Evolutionary conservation across 495 filamentous ascomycete species (phyloP), one percentile per base, ranked within the genome.

Genomic region (Penicillium daleae): DNA sequence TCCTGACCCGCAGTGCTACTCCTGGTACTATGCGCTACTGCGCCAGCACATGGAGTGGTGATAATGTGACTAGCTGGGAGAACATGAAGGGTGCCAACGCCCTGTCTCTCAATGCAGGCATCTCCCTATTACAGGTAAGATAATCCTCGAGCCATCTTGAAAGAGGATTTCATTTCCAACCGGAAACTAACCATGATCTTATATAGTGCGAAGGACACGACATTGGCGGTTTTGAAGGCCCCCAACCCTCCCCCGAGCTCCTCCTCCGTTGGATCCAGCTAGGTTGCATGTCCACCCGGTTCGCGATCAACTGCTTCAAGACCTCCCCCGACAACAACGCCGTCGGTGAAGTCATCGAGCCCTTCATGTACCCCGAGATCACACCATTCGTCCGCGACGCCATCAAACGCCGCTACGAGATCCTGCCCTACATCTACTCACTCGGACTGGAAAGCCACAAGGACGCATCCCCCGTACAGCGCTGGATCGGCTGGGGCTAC

Each of bases 291-390:
- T 88, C 87, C 17, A 80, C 86, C 4, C 87, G 87, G 6, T 90
- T 89, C 69, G 85, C 88, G 7, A 90, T 90, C 77, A 90, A 90
- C 74, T 90, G 87, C 71, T 90, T 87, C 82, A 90, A 90, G 72
- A 90, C 88, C 6, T 82, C 83, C 10, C 78, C 80, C 2, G 74
- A 82, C 10, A 82, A 89, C 65, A 89, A 82, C 66, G 74, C 78
- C 3, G 76, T 86, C 57, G 87, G 87, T 15, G 87, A 89, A 6
- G 86, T 91, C 12, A 91, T 90, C 59, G 87, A 89, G 71, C 87
- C 87, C 2, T 90, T 85, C 84, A 89, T 89, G 86, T 89, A 90
- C 66, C 85, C 86, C 0, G 83, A 86, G 57, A 83, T 86, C 57
- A 82, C 83, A 0, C 84, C 81, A 0, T 66, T 85, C 2, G 74